Evolutionary conservation across 257 asterid genomes (phyloP).

Genomic region (Solanum bukasovii): DNA sequence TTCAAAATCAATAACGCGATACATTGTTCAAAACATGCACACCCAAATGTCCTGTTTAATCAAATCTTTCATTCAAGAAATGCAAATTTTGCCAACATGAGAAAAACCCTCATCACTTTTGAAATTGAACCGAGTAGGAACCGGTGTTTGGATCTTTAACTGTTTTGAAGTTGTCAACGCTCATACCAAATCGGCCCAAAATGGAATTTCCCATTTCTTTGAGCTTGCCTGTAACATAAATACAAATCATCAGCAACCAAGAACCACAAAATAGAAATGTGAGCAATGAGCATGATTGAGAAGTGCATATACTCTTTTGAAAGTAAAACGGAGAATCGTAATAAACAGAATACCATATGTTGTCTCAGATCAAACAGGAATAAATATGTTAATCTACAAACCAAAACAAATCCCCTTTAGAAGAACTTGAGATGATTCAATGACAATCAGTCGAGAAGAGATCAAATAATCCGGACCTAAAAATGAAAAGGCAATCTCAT

Average conservation of each 20-base stretch:
- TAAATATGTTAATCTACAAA: not conserved
- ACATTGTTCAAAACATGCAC: not conserved
- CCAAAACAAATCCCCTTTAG: not conserved
- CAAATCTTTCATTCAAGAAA: not conserved
- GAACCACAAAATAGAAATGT: not conserved
- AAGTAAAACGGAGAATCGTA: not conserved
- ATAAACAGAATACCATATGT: not conserved
- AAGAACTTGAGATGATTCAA: not conserved
- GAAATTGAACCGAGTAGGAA: slow-evolving; percentile 69
- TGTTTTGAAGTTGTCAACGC: slow-evolving; percentile 83
- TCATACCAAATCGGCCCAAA: slow-evolving; percentile 92
- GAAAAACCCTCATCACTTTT: not conserved
- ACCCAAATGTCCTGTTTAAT: not conserved
- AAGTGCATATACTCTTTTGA: not conserved
- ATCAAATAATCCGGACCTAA: not conserved
- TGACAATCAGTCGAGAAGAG: not conserved
- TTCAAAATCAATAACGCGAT: not conserved
- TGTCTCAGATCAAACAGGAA: not conserved
- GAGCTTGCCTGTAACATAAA: slow-evolving; percentile 47
- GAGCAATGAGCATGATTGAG: not conserved
- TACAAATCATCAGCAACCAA: not conserved
- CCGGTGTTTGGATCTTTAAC: slow-evolving; percentile 91
- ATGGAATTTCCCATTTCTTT: slow-evolving; percentile 87
- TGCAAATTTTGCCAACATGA: not conserved
- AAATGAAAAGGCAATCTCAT: not conserved